These are phyloP conservation scores for Nemania sp. DNA, from an alignment of 2,329 filamentous ascomycete species.

Conservation along the genomic window DNA sequence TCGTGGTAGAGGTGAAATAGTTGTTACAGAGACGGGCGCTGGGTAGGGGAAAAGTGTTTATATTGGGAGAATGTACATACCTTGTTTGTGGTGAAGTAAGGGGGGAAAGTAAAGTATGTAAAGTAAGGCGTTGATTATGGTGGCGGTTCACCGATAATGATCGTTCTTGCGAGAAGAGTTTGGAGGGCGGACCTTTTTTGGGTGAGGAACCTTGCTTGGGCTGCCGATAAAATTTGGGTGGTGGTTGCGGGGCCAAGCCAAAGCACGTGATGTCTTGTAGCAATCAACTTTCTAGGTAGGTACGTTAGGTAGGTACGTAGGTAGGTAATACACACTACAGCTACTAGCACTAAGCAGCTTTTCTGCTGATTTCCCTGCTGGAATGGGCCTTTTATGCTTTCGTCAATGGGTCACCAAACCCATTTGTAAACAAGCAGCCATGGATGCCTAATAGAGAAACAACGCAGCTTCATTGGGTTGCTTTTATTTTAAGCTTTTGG, in stretches of 20 bases:
- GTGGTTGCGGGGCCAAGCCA: conserved; percentile 48
- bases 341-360: conserved; percentile 2
- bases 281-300: not conserved
- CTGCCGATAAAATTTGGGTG: conserved; percentile 48
- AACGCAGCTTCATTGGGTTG: conserved; percentile 20
- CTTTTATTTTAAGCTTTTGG: not conserved
- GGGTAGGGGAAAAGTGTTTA: not conserved
- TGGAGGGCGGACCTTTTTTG: conserved; percentile 46
- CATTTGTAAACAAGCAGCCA: conserved; percentile 2
- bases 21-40: conserved; percentile 15
- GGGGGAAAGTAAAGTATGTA: conserved; percentile 19
- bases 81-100: conserved; percentile 29
- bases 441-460: conserved; percentile 35
- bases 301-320: no score
- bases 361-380: conserved; percentile 18
- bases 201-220: conserved; percentile 43
- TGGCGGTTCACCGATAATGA: conserved; percentile 46
- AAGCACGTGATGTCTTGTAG: conserved; percentile 45
- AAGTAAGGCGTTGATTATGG: conserved; percentile 37
- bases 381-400: conserved; percentile 29
- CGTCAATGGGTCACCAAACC: conserved; percentile 11
- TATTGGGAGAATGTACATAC: conserved; percentile 30
- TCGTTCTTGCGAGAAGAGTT: conserved; percentile 45
- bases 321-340: not conserved
- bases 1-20: conserved; percentile 22